Evolutionary conservation across 352 stramenopile genomes (phyloP).

Genomic region (Phytophthora palmivora): DNA sequence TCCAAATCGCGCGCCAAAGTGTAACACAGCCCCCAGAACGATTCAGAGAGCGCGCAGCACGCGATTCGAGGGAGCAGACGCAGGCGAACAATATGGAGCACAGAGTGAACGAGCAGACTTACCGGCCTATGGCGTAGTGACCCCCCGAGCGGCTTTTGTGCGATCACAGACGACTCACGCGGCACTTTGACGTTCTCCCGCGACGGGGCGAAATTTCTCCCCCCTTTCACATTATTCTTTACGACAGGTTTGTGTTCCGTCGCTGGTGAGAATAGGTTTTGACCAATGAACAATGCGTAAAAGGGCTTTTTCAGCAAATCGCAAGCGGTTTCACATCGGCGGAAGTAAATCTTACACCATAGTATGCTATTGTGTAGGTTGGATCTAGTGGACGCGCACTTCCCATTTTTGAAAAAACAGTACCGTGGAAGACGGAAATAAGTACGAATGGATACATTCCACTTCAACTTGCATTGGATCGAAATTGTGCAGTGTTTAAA

Average conservation of each 20-base stretch:
- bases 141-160: conserved; percentile 34
- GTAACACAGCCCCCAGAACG: conserved; percentile 24
- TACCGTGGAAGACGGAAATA: conserved; percentile 1
- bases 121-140: conserved; percentile 43
- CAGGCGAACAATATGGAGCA: conserved; percentile 14
- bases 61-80: conserved; percentile 26
- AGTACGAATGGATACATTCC: conserved; percentile 26
- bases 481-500: too few species aligned
- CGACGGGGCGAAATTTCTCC: conserved; percentile 22
- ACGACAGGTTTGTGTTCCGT: conserved; percentile 1
- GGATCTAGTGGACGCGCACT: conserved; percentile 20
- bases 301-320: conserved; percentile 12
- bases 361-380: conserved; percentile 5
- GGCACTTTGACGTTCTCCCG: conserved; percentile 55
- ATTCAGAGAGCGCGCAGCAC: conserved; percentile 27
- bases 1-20: conserved; percentile 20
- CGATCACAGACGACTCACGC: conserved; percentile 38
- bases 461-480: conserved; percentile 2
- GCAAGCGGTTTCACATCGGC: conserved; percentile 3
- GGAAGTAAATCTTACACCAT: conserved; percentile 6
- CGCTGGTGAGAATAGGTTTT: neutral
- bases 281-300: neutral
- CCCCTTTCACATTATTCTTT: conserved; percentile 23
- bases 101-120: conserved; percentile 14
- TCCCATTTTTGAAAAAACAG: conserved; percentile 17